Base-by-base conservation (phyloP, 148 eudicot genomes). In the Persicaria maculosa region DNA sequence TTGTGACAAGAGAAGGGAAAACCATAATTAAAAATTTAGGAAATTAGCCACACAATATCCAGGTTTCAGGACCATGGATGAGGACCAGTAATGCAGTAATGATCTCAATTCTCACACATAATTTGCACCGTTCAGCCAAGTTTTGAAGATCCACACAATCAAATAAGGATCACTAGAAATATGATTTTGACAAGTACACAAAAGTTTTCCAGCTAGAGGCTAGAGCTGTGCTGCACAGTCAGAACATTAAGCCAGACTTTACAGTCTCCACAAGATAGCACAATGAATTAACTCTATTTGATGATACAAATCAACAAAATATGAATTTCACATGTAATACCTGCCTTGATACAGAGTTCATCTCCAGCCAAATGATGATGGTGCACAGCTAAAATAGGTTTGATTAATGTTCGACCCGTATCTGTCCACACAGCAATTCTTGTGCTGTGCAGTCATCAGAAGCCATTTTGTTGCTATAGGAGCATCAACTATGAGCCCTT, bases 341-440 rank as follows among this genome's bases (percentile, higher is more conserved):
- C 70, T 43, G 67, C 43, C 40, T 9, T 9, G 4, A 20, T 57
- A 11, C 40, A 17, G 15, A 65, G 70, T 64, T 64, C 46, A 64
- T 36, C 69, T 64, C 69, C 36, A 64, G 17, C 14, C 2, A 64
- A 36, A 14, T 15, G 43, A 59, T 59, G 67, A 59, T 58, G 8
- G 36, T 58, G 65, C 40, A n/a, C n/a, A 31, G 40, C 9, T 8
- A 25, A 59, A 9, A 20, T 20, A 64, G 17, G 70, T 9, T 40
- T 65, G 47, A 47, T 53, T 40, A 73, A 76, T 89, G 75, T 91
- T 55, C 77, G 93, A 82, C 90, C 90, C 91, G 88, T 91, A 91
- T 89, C 91, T 88, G 93, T 88, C 97, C 91, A 84, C 93, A 89
- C 93, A 86, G 85, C 79, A 78, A 78, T 44, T 68, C 97, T 91